Conservation (phyloP, 257 asterid genomes). For the Solanum dulcamara region DNA sequence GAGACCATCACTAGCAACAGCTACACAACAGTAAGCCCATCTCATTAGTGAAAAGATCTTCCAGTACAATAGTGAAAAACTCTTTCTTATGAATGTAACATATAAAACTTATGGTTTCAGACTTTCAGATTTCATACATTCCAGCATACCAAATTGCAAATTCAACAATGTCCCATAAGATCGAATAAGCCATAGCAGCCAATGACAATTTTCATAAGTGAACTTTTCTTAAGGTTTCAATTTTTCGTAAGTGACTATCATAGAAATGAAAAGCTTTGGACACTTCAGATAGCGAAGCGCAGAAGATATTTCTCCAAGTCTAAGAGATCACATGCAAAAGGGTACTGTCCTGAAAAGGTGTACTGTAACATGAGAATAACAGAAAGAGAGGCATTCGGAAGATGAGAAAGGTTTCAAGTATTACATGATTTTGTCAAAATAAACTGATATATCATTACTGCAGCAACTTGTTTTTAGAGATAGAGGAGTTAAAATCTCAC, state of each 20-base stretch:
- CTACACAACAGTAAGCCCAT: not conserved
- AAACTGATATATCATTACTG: not conserved
- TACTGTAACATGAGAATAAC: not conserved
- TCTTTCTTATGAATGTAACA: not conserved
- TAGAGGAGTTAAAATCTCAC: constrained; percentile 20
- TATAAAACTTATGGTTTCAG: not conserved
- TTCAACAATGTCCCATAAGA: not conserved
- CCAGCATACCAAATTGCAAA: not conserved
- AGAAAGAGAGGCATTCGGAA: not conserved
- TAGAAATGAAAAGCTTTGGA: not conserved
- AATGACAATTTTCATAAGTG: not conserved
- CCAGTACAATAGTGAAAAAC: not conserved
- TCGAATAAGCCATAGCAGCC: not conserved
- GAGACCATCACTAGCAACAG: not conserved
- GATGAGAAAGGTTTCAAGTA: not conserved
- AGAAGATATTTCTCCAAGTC: not conserved
- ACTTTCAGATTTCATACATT: not conserved
- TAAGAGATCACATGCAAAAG: not conserved
- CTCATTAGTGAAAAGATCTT: not conserved
- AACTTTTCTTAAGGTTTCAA: not conserved
- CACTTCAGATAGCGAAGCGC: not conserved
- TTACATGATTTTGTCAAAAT: not conserved
- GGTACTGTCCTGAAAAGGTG: not conserved
- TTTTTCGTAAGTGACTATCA: not conserved
- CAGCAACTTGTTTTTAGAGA: not conserved